Base-by-base conservation (phyloP, 176 grass and related monocot genomes). In the Paspalum vaginatum region DNA sequence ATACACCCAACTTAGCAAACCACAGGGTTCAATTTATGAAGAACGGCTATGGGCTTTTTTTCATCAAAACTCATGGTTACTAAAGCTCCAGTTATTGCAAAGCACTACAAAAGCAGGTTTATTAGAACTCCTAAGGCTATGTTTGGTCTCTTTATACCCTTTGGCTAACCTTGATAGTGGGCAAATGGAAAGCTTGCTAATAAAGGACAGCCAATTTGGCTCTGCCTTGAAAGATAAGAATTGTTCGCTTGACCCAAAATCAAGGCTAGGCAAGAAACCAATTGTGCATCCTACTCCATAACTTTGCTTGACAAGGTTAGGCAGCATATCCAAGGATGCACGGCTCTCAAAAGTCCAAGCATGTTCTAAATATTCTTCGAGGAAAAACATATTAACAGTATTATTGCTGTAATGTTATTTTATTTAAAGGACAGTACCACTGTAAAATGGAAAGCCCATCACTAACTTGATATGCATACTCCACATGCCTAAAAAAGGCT, bases 401-500 rank as follows among this genome's bases (percentile, higher is more conserved):
- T 8, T 10, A 51, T n/a, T n/a, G n/a, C n/a, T n/a, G n/a, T n/a
- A n/a, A n/a, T n/a, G 7, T 27, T 26, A 17, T 49, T 50, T 8
- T 50, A 17, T 27, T 27, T 17, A 50, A 50, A 49, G 22, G 27
- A 66, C 42, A 57, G 15, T 47, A 5, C 15, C 26, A 57, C 21
- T 40, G n/a, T 18, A 12, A 45, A 64, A 26, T 49, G 41, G n/a
- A 48, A 40, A 43, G 16, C n/a, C 32, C 73, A 55, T 38, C 25
- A 38, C n/a, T n/a, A n/a, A 60, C 38, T 25, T 48, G 5, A 79
- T 81, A 14, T 50, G 72, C n/a, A 58, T 40, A 59, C 49, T 68
- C 5, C 59, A 45, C 7, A 75, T 66, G 51, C 70, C 27, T 27
- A 27, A 60, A 37, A 78, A 10, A 40, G 17, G 12, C 11, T 10